A percentile compares a stretch with the other conserved stretches of the same genome.
Evolutionary conservation across 139 green algal genomes (phyloP).

Genomic region (Auxenochlorella pyrenoidosa): DNA sequence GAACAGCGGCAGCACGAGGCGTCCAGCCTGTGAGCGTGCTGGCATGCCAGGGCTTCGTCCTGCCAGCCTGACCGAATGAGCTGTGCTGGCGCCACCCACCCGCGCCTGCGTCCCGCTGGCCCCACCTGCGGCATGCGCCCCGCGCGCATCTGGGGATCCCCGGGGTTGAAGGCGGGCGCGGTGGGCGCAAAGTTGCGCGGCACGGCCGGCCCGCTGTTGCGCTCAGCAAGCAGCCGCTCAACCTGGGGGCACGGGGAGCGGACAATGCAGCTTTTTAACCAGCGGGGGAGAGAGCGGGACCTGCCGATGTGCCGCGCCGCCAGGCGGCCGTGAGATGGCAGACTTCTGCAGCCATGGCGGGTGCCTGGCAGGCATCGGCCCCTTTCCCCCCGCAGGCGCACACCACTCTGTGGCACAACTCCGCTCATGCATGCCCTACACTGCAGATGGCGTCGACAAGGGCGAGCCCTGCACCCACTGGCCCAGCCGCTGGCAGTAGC

Average conservation of each 20-base stretch:
- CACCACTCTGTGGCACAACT: no score
- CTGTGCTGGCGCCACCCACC: no score
- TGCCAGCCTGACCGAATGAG: no score
- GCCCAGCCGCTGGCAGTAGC: no score
- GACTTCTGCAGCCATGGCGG: background rate
- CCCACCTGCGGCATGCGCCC: constrained; percentile 43
- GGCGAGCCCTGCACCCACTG: background rate
- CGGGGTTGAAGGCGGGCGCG: constrained; percentile 58
- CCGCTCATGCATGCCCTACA: background rate
- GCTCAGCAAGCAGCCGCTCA: background rate
- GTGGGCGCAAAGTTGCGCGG: constrained; percentile 84
- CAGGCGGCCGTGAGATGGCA: no score
- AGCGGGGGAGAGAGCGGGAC: no score
- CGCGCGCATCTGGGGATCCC: constrained; percentile 36
- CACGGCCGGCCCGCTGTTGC: constrained; percentile 52
- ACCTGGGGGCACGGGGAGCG: background rate
- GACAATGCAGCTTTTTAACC: no score
- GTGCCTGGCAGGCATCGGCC: no score
- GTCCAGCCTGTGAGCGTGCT: no score
- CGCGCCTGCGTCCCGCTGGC: background rate
- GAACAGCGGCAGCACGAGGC: background rate
- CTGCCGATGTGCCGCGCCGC: no score
- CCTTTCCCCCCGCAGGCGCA: no score
- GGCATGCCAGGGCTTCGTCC: no score
- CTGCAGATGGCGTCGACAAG: background rate